A percentile compares a stretch with the other conserved stretches of the same genome.
Conservation (phyloP, 352 stramenopile species). For the Phytophthora syringae region DNA sequence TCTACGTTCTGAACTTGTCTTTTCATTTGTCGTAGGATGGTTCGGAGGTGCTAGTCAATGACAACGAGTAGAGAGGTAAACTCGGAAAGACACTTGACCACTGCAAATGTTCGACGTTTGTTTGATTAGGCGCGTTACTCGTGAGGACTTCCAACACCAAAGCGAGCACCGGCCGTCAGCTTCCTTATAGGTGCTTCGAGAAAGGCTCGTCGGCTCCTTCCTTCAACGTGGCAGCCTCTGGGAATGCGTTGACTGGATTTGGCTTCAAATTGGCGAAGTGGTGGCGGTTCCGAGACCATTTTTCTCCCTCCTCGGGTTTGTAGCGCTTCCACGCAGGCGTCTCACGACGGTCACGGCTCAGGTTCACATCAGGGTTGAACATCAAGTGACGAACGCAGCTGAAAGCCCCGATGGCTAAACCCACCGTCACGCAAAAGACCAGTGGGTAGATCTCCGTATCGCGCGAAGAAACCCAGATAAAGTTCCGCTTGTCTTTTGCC, state of each 20-base stretch:
- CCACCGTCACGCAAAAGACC: constrained; percentile 34
- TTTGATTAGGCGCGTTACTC: background rate
- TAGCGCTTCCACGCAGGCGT: constrained; percentile 41
- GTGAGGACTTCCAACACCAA: constrained; percentile 1
- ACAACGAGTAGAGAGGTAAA: constrained; percentile 31
- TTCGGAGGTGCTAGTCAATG: constrained; percentile 74
- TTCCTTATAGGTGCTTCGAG: constrained; percentile 12
- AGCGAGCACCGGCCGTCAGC: background rate
- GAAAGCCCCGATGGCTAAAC: constrained; percentile 24
- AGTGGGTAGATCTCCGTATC: constrained; percentile 43
- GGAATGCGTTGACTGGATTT: constrained; percentile 41
- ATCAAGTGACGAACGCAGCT: constrained; percentile 28
- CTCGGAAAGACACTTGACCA: background rate
- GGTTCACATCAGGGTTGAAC: constrained; percentile 42
- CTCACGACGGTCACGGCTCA: constrained; percentile 32
- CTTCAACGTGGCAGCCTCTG: constrained; percentile 26
- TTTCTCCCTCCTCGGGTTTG: constrained; percentile 31
- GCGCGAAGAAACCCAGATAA: constrained; percentile 36
- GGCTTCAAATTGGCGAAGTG: constrained; percentile 36
- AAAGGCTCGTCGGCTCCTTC: constrained; percentile 16
- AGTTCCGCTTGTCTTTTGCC: constrained; percentile 21
- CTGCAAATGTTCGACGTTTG: background rate
- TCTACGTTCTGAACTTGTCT: background rate
- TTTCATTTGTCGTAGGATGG: constrained; percentile 47
- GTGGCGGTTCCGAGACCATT: constrained; percentile 35